Conservation (phyloP, 1,284 basidiomycete species). For the Dichomitus squalens region DNA sequence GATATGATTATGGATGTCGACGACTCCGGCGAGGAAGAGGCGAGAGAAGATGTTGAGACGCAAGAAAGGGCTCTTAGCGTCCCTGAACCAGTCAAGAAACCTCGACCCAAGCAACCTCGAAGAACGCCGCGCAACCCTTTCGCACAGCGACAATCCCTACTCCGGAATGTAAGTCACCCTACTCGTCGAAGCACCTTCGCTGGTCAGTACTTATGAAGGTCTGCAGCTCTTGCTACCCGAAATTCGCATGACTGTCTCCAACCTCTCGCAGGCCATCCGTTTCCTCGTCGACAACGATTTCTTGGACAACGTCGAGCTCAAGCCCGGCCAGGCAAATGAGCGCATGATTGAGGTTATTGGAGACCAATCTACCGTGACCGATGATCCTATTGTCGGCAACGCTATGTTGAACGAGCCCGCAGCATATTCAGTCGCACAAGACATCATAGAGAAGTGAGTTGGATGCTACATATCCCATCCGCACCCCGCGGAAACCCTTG, state of each 20-base stretch:
- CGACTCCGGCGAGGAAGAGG: constrained; percentile 2
- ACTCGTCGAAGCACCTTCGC: neutral
- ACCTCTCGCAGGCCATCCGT: constrained; percentile 90
- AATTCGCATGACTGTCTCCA: constrained; percentile 88
- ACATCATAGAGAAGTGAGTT: constrained; percentile 8
- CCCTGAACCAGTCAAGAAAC: constrained; percentile 29
- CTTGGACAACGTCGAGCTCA: constrained; percentile 80
- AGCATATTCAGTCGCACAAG: neutral
- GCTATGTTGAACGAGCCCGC: neutral
- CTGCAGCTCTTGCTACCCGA: constrained; percentile 82
- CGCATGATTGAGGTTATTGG: constrained; percentile 65
- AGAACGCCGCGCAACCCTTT: constrained; percentile 68
- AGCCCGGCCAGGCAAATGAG: constrained; percentile 77
- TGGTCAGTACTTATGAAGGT: neutral
- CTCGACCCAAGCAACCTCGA: constrained; percentile 51
- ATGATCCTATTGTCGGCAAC: neutral
- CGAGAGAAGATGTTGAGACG: constrained; percentile 4
- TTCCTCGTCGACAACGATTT: constrained; percentile 95
- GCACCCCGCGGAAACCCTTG: neutral
- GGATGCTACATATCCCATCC: constrained; percentile 17
- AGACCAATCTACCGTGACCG: constrained; percentile 22
- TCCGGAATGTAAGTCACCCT: constrained; percentile 66
- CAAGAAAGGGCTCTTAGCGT: neutral
- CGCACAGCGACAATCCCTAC: constrained; percentile 62
- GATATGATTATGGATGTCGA: constrained; percentile 12